Conservation (phyloP, 495 filamentous ascomycete species). For the Aspergillus leporis region DNA sequence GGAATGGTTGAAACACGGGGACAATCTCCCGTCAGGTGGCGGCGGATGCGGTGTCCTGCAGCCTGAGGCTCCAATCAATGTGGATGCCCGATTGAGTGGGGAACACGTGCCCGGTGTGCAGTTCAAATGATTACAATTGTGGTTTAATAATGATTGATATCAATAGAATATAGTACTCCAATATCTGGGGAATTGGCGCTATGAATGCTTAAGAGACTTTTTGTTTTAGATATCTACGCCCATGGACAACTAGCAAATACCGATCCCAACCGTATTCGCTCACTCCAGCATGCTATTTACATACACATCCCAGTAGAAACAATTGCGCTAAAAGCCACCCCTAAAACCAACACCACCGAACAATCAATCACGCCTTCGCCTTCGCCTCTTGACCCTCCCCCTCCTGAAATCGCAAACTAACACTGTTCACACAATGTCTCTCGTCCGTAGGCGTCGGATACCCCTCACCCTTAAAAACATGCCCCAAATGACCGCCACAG, state of each 20-base stretch:
- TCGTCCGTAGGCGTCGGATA: slow-evolving; percentile 90
- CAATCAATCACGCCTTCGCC: neutral
- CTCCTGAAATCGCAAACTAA: slow-evolving; percentile 81
- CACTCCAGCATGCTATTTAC: no score
- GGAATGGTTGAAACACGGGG: slow-evolving; percentile 19
- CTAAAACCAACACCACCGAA: neutral
- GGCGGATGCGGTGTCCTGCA: slow-evolving; percentile 22
- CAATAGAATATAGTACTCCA: neutral
- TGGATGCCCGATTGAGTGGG: slow-evolving; percentile 17
- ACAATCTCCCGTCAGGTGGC: slow-evolving; percentile 13
- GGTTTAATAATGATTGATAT: neutral
- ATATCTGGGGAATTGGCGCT: neutral
- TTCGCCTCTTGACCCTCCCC: slow-evolving; percentile 44
- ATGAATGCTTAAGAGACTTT: no score
- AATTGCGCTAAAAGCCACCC: neutral
- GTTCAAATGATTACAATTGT: neutral
- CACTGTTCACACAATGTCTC: slow-evolving; percentile 94
- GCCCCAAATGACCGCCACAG: slow-evolving; percentile 93
- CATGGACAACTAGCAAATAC: no score
- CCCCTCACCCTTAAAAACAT: slow-evolving; percentile 97
- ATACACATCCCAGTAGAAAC: neutral
- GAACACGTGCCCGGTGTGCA: slow-evolving; percentile 17
- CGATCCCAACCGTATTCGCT: no score
- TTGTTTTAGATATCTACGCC: no score
- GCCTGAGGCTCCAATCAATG: slow-evolving; percentile 23